Evolutionary conservation across 257 asterid genomes (phyloP).

Genomic region (Gynochthodes officinalis): DNA sequence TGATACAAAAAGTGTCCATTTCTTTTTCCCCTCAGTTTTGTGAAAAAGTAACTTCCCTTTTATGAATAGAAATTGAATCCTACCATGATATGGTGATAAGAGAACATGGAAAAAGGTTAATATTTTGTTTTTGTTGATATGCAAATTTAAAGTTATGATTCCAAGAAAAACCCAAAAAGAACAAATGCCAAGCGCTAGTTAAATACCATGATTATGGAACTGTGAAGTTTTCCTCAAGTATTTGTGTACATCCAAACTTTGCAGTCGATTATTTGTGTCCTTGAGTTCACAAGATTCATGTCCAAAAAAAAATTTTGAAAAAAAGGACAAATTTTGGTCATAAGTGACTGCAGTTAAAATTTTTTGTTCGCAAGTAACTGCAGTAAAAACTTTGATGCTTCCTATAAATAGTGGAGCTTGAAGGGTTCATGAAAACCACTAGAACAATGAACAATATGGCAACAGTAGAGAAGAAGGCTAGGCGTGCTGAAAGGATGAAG

Average conservation of each 20-base stretch:
- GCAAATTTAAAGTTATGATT: neutral
- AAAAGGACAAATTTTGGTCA: neutral
- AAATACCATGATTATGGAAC: too few species aligned
- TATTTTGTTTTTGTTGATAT: too few species aligned
- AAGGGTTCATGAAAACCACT: constrained; percentile 17
- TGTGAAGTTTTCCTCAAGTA: too few species aligned
- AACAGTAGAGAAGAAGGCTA: constrained; percentile 23
- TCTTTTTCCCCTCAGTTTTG: neutral
- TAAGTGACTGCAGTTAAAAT: constrained; percentile 11
- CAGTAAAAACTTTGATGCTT: constrained; percentile 17
- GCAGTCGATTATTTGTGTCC: neutral
- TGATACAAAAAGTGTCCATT: constrained; percentile 14
- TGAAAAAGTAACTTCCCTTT: neutral
- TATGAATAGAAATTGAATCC: neutral
- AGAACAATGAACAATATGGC: constrained; percentile 29
- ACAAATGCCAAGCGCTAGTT: neutral
- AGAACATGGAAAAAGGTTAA: too few species aligned
- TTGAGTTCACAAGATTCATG: neutral
- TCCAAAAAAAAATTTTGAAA: neutral
- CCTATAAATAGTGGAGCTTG: constrained; percentile 43
- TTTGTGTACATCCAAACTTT: too few species aligned
- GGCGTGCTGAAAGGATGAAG: constrained; percentile 35
- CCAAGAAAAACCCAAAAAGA: neutral
- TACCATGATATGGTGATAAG: too few species aligned
- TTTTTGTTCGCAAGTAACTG: neutral